Conservation (phyloP, 2,329 filamentous ascomycete species). For the Akanthomyces dipterigenus region DNA sequence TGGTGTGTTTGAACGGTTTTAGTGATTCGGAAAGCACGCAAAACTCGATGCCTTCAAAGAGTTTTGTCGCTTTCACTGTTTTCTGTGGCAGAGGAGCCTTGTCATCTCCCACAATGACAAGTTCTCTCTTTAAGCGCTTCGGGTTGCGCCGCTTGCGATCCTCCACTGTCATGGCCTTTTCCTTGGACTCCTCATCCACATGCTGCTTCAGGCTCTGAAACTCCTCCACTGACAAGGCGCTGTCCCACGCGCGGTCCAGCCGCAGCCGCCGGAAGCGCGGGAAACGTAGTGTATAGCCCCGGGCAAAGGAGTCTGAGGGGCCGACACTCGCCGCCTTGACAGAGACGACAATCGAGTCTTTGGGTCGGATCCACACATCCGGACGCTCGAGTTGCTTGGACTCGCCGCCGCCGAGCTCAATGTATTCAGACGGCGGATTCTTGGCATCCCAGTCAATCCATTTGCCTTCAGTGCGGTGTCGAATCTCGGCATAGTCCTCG, state of each 20-base stretch:
- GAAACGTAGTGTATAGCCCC: conserved; percentile 75
- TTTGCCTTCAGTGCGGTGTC: conserved; percentile 81
- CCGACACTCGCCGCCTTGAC: conserved; percentile 81
- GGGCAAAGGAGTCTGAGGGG: conserved; percentile 70
- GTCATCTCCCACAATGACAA: conserved; percentile 66
- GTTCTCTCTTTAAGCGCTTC: conserved; percentile 61
- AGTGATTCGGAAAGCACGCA: conserved; percentile 74
- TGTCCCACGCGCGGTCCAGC: conserved; percentile 77
- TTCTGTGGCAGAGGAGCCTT: conserved; percentile 36
- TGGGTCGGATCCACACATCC: conserved; percentile 88
- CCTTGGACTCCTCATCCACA: conserved; percentile 62
- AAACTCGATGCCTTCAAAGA: conserved; percentile 74
- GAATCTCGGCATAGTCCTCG: conserved; percentile 76
- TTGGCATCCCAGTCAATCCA: conserved; percentile 81
- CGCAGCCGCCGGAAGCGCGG: conserved; percentile 80
- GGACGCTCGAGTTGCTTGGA: conserved; percentile 66
- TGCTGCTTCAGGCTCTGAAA: conserved; percentile 65
- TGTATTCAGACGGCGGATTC: conserved; percentile 67
- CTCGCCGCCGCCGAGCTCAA: conserved; percentile 75
- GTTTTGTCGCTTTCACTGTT: conserved; percentile 45
- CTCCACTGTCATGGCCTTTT: conserved; percentile 73
- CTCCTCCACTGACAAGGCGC: conserved; percentile 69
- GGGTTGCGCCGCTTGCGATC: conserved; percentile 48
- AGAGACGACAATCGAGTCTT: conserved; percentile 78
- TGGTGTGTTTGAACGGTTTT: conserved; percentile 64